Evolutionary conservation across 2,329 filamentous ascomycete species (phyloP), one percentile per base, ranked within the genome.

Genomic region (Trichoderma sp.): DNA sequence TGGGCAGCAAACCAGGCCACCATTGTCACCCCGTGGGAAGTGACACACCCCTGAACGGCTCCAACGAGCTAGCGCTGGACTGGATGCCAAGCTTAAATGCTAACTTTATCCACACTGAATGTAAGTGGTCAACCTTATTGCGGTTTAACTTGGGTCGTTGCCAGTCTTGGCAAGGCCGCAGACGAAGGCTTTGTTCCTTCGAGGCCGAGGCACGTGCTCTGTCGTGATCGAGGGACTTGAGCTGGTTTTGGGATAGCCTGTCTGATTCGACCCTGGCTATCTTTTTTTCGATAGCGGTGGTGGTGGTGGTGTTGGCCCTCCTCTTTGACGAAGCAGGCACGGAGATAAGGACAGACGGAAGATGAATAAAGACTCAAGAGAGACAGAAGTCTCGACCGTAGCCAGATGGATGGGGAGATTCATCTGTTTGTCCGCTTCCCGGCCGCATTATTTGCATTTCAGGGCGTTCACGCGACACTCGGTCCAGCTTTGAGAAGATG

Each of bases 41-140:
- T 30, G 39, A 55, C 68, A 63, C 58, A 63, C 58, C 39, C 43
- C 28, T 65, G 50, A 13, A 36, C 26, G 55, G 34, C 39, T 50
- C 28, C 13, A 26, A 61, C 39, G 23, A 34, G 36, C 62, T 66
- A 71, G 53, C 62, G 69, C 30, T 66, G 34, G 61, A 65, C 61
- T 20, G 6, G 30, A 50, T 55, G 70, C 70, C 70, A 71, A 71
- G 70, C 70, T 68, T 71, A 71, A 68, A 39, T 58, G 43, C 43
- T 62, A 71, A 71, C 53, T 62, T 55, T 68, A 71, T 55, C 43
- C 57, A 71, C 39, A 15, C n/a, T 20, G 13, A 13, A 13, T 30
- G 55, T 26, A 26, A 34, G 26, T 61, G 57, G 20, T 50, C 57
- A 71, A 71, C 63, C 70, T 71, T 71, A 63, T 58, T 71, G 63